Conservation (phyloP, 2,329 filamentous ascomycete genomes). For the Alternaria brassicicola region DNA sequence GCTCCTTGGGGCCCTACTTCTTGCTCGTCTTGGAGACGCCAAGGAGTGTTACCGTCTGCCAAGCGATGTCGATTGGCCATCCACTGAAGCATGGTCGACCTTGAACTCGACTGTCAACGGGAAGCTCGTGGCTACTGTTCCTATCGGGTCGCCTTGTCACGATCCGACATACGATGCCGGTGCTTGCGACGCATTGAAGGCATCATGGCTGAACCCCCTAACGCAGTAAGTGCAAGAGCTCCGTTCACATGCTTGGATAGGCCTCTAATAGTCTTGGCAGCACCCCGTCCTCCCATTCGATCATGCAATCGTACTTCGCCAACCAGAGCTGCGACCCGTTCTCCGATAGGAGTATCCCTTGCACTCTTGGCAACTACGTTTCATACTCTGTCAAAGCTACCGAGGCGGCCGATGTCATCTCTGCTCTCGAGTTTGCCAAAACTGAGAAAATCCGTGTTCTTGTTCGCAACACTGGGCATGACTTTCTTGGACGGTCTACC, state of each 20-base stretch:
- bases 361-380: slow-evolving; percentile 33
- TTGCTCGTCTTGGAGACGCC: slow-evolving; percentile 1
- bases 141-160: slow-evolving; percentile 49
- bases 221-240: slow-evolving; percentile 24
- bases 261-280: slow-evolving; percentile 7
- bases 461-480: slow-evolving; percentile 27
- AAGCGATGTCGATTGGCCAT: slow-evolving; percentile 47
- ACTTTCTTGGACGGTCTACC: slow-evolving; percentile 39
- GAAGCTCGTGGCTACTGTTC: slow-evolving; percentile 48
- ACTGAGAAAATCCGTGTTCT: slow-evolving; percentile 36
- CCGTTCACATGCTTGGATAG: not conserved
- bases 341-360: slow-evolving; percentile 8
- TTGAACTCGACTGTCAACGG: slow-evolving; percentile 49
- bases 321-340: slow-evolving; percentile 27
- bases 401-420: slow-evolving; percentile 1
- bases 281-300: slow-evolving; percentile 12
- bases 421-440: slow-evolving; percentile 33
- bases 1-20: slow-evolving; percentile 5
- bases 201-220: slow-evolving; percentile 20
- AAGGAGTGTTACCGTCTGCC: slow-evolving; percentile 28
- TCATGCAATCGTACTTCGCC: slow-evolving; percentile 16
- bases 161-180: slow-evolving; percentile 27
- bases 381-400: slow-evolving; percentile 45
- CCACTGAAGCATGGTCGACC: slow-evolving; percentile 36
- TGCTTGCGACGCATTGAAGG: slow-evolving; percentile 23